Base-by-base conservation (phyloP, 2,329 filamentous ascomycete species). In the Huntiella savannae region DNA sequence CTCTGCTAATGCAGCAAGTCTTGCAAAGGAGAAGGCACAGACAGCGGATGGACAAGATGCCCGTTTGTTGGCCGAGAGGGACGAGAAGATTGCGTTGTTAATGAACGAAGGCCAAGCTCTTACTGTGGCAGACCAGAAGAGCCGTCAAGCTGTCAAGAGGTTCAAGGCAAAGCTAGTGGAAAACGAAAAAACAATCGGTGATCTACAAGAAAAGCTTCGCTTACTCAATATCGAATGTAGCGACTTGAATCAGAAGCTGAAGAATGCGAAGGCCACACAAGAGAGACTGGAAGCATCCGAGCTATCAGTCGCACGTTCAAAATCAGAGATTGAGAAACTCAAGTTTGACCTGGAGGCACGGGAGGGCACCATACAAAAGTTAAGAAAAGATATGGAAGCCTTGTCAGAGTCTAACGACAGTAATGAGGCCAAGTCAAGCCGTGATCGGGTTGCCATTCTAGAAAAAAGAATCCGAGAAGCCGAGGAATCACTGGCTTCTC, bases 51-150 rank as follows among this genome's bases (percentile, higher is more conserved):
- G 80, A 4, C 82, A 77, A 47, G 48, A 68, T 1, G 82, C 93
- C 53, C 83, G 79, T 59, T 86, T 82, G 56, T 60, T 96, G 11
- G 82, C 84, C 1, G 86, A 93, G 55, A 93, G 86, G 57, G 87
- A 96, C 55, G 79, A 88, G 54, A 83, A 83, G 58, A 92, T 96
- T 55, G 84, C 87, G 2, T 65, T 87, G 40, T 66, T 98, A 10
- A 82, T 98, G 69, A 80, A 93, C 54, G 91, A 98, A 63, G 91
- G 92, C 0, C 82, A 91, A 55, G 86, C 81, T 53, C 69, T 96
- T 6, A 87, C 85, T 1, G 82, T 80, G 54, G 82, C 75, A 0
- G 91, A 98, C 59, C 74, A 95, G 60, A 85, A 86, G 56, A 79
- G 92, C 52, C 70, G 88, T 50, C 75, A 75, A 4, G 78, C 79